These are phyloP conservation scores for Melastoma malabathricum DNA, from an alignment of 345 rosid genomes.

Conservation along the genomic window DNA sequence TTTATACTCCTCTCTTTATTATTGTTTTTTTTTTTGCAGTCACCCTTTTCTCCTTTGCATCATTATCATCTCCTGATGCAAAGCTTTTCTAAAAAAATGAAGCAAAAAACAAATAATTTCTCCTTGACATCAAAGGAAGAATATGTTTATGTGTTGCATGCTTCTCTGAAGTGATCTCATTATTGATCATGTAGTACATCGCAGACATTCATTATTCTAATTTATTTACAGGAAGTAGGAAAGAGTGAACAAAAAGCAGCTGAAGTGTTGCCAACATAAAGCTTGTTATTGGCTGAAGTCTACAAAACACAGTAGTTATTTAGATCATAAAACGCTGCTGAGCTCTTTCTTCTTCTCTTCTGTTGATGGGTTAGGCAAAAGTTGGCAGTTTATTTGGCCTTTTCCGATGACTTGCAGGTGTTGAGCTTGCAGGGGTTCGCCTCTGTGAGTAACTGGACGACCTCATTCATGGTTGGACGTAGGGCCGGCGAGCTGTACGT, in stretches of 20 bases:
- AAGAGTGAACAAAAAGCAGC: no score
- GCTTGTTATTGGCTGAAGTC: no score
- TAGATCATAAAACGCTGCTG: slow-evolving; percentile 11
- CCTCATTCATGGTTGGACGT: slow-evolving; percentile 85
- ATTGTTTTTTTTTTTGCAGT: slow-evolving; percentile 8
- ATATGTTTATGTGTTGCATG: neutral
- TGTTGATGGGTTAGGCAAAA: slow-evolving; percentile 8
- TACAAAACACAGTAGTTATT: neutral
- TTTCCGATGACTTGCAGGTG: slow-evolving; percentile 30
- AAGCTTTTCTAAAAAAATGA: slow-evolving; percentile 15
- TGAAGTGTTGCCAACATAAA: no score
- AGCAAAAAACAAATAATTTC: slow-evolving; percentile 23
- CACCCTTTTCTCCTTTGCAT: slow-evolving; percentile 11
- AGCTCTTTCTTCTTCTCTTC: slow-evolving; percentile 25
- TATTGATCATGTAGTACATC: no score
- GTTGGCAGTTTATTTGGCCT: slow-evolving; percentile 33
- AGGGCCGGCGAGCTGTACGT: slow-evolving; percentile 44
- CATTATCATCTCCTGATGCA: slow-evolving; percentile 10
- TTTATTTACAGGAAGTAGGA: no score
- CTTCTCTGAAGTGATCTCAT: no score
- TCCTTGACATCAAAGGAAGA: slow-evolving; percentile 29
- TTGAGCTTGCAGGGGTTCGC: slow-evolving; percentile 48
- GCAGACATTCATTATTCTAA: no score
- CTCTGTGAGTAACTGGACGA: slow-evolving; percentile 56
- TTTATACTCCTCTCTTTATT: slow-evolving; percentile 3